Evolutionary conservation across 352 stramenopile genomes (phyloP).

Genomic region (Phytopythium mirpurense): DNA sequence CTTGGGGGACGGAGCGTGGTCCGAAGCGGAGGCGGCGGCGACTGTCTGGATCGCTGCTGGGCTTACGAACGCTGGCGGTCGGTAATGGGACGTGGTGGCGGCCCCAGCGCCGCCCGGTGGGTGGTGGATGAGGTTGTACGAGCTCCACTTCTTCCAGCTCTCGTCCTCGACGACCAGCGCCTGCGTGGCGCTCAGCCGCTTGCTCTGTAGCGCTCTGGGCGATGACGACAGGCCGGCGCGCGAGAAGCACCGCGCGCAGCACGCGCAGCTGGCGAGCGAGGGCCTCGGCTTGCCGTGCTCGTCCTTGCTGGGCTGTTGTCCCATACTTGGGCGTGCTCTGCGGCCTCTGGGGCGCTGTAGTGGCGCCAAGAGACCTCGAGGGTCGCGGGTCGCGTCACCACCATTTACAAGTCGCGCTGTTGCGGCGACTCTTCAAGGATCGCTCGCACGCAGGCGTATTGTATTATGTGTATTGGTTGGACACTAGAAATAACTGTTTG

Average conservation of each 20-base stretch:
- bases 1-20: slow-evolving; percentile 7
- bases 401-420: too few relatives aligned
- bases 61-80: slow-evolving; percentile 48
- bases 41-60: neutral
- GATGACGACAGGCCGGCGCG: slow-evolving; percentile 4
- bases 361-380: neutral
- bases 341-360: neutral
- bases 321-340: neutral
- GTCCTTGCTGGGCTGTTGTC: slow-evolving; percentile 3
- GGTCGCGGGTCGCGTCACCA: neutral
- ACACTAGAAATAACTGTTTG: too few relatives aligned
- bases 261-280: slow-evolving; percentile 4
- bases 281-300: neutral
- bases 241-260: slow-evolving; percentile 14
- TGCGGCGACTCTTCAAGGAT: neutral
- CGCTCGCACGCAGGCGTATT: neutral
- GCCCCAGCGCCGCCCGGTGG: slow-evolving; percentile 21
- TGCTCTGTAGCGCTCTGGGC: neutral
- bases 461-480: too few relatives aligned
- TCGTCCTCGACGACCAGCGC: slow-evolving; percentile 79
- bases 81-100: slow-evolving; percentile 22
- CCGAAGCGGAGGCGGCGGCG: too few relatives aligned
- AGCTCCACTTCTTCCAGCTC: slow-evolving; percentile 78
- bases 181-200: slow-evolving; percentile 18
- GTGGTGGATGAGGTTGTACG: slow-evolving; percentile 68